These are phyloP conservation scores for Tuber microsphaerosporum DNA, from an alignment of 495 filamentous ascomycete species.

Conservation along the genomic window DNA sequence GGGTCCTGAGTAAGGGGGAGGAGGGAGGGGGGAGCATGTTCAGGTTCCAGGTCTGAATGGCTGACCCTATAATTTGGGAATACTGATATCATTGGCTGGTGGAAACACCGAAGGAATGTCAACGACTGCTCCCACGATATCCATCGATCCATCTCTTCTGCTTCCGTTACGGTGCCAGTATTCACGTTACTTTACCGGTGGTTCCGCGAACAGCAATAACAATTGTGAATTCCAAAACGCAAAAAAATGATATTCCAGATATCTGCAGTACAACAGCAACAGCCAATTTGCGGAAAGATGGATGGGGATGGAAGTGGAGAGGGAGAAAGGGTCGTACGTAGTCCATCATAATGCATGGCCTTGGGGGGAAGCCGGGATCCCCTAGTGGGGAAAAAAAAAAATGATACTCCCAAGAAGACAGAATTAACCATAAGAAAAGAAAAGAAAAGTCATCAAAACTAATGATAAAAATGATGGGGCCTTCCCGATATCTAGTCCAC, in stretches of 20 bases:
- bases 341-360: conserved; percentile 2
- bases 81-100: not conserved
- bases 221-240: not conserved
- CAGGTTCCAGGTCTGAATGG: not conserved
- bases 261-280: not conserved
- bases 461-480: not conserved
- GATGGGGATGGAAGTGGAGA: conserved; percentile 2
- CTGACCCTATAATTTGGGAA: not conserved
- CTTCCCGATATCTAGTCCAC: conserved; percentile 2
- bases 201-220: not conserved
- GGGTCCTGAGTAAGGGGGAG: not conserved
- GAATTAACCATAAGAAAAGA: not conserved
- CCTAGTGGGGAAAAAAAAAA: not conserved
- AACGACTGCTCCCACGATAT: not conserved
- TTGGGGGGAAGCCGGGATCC: not conserved
- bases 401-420: not conserved
- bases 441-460: not conserved
- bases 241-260: conserved; percentile 6
- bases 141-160: not conserved
- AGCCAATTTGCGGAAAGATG: not conserved
- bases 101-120: not conserved
- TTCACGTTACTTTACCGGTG: not conserved
- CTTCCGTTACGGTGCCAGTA: not conserved
- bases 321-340: conserved; percentile 1
- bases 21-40: not conserved